These are phyloP conservation scores for Cercospora sp. DNA, from an alignment of 2,329 filamentous ascomycete species.

Conservation along the genomic window DNA sequence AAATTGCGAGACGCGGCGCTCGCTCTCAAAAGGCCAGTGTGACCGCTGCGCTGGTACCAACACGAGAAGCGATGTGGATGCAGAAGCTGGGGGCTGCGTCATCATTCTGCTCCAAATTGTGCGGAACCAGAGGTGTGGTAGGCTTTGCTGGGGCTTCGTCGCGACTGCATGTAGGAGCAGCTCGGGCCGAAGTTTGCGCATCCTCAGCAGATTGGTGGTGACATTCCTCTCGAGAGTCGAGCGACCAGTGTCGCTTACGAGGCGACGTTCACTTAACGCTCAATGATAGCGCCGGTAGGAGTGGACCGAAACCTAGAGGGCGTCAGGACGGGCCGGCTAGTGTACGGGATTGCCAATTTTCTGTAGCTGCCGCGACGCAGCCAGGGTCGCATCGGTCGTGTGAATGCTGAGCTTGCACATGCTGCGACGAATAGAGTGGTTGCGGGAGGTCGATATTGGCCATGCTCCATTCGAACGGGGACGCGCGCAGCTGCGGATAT, in stretches of 20 bases:
- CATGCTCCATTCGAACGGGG: neutral
- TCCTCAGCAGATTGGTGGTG: neutral
- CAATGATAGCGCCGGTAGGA: slow-evolving; percentile 3
- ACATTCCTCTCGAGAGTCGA: neutral
- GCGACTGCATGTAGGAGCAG: slow-evolving; percentile 2
- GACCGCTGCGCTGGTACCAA: slow-evolving; percentile 2
- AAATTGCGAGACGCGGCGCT: slow-evolving; percentile 3
- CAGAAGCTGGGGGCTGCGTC: neutral
- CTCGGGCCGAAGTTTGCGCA: slow-evolving; percentile 7
- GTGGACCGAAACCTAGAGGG: slow-evolving; percentile 5
- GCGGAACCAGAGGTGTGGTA: neutral
- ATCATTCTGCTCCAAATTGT: neutral
- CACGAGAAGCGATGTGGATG: slow-evolving; percentile 12
- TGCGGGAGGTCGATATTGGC: neutral
- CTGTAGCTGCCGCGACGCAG: neutral
- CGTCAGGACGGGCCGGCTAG: slow-evolving; percentile 6
- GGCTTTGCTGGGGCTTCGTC: neutral
- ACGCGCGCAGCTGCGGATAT: neutral
- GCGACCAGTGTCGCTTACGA: slow-evolving; percentile 5
- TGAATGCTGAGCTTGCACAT: neutral
- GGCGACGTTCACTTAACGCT: slow-evolving; percentile 9
- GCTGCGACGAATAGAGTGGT: neutral
- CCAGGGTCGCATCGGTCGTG: neutral
- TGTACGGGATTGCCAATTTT: neutral
- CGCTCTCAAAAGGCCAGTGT: neutral